Base-by-base conservation (phyloP, 805 yeast genomes). In the Diddensiella transvaalensis region DNA sequence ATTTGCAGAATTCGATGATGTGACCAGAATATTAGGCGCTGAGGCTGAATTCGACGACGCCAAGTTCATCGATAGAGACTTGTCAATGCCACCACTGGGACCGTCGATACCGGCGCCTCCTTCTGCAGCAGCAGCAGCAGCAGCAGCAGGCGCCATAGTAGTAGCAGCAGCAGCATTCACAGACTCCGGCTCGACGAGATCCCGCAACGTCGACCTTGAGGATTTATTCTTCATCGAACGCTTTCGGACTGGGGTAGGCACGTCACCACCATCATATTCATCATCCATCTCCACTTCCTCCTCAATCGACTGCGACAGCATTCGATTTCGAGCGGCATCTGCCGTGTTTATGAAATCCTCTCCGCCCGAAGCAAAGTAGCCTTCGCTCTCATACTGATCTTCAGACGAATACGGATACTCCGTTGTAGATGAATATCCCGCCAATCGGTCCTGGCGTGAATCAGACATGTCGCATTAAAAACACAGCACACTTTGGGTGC, bases 381-480 rank as follows among this genome's bases (percentile, higher is more conserved):
- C 38, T 18, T 35, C 38, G 17, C 38, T 35, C 17, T 35, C 38
- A 17, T 35, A 35, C 17, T 35, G 38, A 17, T 35, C 38, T 17
- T 35, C 38, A 10, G 38, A 35, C 8, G 38, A 35, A 17, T 35
- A 35, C 38, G 38, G 38, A 17, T 35, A 35, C 8, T 35, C 38
- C 13, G 32, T 26, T 13, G 21, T 35, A 8, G 38, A 35, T 6
- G 21, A 13, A 35, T 35, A 35, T 8, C 32, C 32, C 13, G 32
- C 32, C 32, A 26, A 8, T 13, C 8, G 13, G 32, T 26, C 11
- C 8, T 8, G 32, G 11, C 32, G 8, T 26, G 32, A 26, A 26
- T 26, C 32, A 26, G 32, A 26, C 32, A 26, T 26, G 13, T 26
- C 32, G 32, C 32, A 26, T 26, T 26, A 26, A 26, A 26, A 8